Base-by-base conservation (phyloP, 2,329 filamentous ascomycete genomes). In the Tolypocladium tropicale region DNA sequence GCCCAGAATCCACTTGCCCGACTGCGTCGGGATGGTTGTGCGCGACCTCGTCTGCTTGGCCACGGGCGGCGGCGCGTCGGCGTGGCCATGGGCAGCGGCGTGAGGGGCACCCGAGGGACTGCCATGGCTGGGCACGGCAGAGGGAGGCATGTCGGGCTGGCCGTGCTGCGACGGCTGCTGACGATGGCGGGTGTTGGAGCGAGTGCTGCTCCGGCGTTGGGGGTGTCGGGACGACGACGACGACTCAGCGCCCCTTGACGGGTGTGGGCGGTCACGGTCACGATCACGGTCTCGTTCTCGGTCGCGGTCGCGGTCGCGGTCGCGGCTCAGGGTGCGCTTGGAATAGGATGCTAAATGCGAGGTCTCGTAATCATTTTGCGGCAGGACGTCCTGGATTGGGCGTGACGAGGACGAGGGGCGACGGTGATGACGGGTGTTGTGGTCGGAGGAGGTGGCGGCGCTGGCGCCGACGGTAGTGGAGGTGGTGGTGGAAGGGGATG, bases 1-100 rank as follows among this genome's bases (percentile, higher is more conserved):
- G 58, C 93, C 93, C 54, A 99, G 78, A 56, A 91, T 85, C 91
- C 93, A 99, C 76, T 92, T 90, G 57, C 94, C 94, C 14, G 92
- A 91, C 51, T 88, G 85, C 3, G 92, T 91, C 53, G 89, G 89
- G 68, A 99, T 95, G 43, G 89, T 93, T 14, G 93, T 96, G 65
- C 84, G 79, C 55, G 82, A 79, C 62, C 80, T 80, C 58, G 78
- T 75, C 62, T 78, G 78, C 64, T 79, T 78, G 52, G 76, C 70
- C 49, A 74, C 73, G 14, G 76, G 60, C 36, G 64, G 61, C 53
- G 65, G 69, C 56, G 74, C 69, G 64, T 80, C 69, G 52, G 65
- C 56, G 52, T 62, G 61, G 55, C 59, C 63, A 61, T 78, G 51
- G 58, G 71, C 65, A 59, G 71, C 67, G 57, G 70, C 68, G 61